These are phyloP conservation scores for Fonsecaea multimorphosa DNA, from an alignment of 2,329 filamentous ascomycete species.

Conservation along the genomic window DNA sequence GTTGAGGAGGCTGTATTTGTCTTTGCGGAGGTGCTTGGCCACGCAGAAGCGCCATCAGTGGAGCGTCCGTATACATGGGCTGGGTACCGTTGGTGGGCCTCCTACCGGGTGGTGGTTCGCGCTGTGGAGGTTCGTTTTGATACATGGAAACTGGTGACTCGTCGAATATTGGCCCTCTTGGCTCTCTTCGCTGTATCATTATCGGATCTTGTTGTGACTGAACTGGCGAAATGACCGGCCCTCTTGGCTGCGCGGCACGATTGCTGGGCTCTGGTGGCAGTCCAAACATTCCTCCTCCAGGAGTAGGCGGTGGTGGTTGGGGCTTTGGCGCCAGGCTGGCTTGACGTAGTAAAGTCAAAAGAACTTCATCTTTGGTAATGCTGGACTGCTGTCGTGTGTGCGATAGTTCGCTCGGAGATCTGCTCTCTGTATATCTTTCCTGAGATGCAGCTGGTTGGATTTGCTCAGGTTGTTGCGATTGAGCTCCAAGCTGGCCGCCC, in stretches of 20 bases:
- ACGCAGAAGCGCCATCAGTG: slow-evolving; percentile 36
- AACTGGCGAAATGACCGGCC: slow-evolving; percentile 22
- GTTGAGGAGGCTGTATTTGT: slow-evolving; percentile 45
- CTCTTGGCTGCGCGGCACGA: slow-evolving; percentile 21
- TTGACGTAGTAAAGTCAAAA: slow-evolving; percentile 38
- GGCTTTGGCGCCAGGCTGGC: slow-evolving; percentile 37
- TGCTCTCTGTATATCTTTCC: slow-evolving; percentile 30
- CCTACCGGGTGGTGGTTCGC: slow-evolving; percentile 43
- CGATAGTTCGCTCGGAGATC: slow-evolving; percentile 28
- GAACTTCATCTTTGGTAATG: slow-evolving; percentile 36
- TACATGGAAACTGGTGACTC: slow-evolving; percentile 53
- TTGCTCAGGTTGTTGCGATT: slow-evolving; percentile 7
- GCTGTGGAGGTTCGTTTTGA: slow-evolving; percentile 41
- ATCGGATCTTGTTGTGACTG: slow-evolving; percentile 26
- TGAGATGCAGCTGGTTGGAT: slow-evolving; percentile 10
- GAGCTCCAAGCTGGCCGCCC: slow-evolving; percentile 13
- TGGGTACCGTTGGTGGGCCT: slow-evolving; percentile 48
- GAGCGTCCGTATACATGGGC: slow-evolving; percentile 50
- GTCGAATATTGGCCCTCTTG: slow-evolving; percentile 44
- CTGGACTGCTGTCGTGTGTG: slow-evolving; percentile 33
- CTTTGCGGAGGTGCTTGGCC: slow-evolving; percentile 45
- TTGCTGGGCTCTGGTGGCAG: slow-evolving; percentile 12
- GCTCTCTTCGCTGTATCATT: slow-evolving; percentile 30
- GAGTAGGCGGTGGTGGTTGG: slow-evolving; percentile 31
- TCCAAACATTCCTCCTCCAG: slow-evolving; percentile 24